Evolutionary conservation across 345 rosid genomes (phyloP).

Genomic region (Lepidium sativum): DNA sequence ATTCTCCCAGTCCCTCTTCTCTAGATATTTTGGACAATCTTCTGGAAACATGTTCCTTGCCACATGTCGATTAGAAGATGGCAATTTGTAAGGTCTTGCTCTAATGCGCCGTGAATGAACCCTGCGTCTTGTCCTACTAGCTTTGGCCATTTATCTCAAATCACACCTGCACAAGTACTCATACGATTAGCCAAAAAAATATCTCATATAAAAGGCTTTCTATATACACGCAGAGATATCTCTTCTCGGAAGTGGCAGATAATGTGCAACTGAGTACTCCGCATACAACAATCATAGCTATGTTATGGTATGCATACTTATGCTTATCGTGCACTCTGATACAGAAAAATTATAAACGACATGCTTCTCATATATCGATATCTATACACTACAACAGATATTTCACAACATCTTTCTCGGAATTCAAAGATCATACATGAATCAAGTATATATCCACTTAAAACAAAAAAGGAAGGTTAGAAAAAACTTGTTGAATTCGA

Average conservation of each 20-base stretch:
- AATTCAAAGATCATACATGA: not conserved
- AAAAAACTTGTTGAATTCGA: not conserved
- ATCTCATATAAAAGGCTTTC: not conserved
- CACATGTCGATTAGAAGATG: conserved; percentile 28
- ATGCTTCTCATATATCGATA: not conserved
- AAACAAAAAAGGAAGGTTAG: not conserved
- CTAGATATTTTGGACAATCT: conserved; percentile 45
- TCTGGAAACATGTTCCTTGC: conserved; percentile 29
- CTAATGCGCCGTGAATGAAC: conserved; percentile 41
- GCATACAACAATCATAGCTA: not conserved
- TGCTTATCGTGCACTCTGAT: not conserved
- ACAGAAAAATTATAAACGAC: not conserved
- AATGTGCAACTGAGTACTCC: not conserved
- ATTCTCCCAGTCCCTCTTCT: conserved; percentile 78
- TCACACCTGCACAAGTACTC: conserved; percentile 7
- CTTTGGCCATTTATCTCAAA: conserved; percentile 50
- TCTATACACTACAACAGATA: not conserved
- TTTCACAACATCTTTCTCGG: not conserved
- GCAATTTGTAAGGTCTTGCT: conserved; percentile 43
- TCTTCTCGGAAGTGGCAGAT: not conserved
- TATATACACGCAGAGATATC: not conserved
- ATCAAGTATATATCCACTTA: not conserved
- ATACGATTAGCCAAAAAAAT: not conserved
- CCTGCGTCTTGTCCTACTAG: conserved; percentile 49
- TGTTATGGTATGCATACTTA: too few species aligned